Evolutionary conservation across 306 rosid species (phyloP).

Genomic region (Elaeagnus macrophylla): DNA sequence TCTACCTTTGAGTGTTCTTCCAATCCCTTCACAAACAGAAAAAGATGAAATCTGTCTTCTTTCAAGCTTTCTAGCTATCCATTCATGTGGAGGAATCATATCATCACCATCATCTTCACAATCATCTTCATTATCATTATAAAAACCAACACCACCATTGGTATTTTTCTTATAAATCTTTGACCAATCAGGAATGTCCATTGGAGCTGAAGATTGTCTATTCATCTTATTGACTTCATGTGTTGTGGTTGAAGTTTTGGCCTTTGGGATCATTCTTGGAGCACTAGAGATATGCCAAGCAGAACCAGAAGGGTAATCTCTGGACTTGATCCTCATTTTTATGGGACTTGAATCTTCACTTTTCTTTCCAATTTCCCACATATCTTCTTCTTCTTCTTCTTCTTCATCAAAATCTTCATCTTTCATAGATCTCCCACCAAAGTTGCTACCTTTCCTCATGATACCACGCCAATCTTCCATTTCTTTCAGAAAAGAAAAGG

Average conservation of each 20-base stretch:
- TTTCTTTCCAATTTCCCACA: slow-evolving; percentile 37
- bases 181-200: slow-evolving; percentile 81
- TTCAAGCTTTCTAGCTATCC: slow-evolving; percentile 82
- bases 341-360: slow-evolving; percentile 23
- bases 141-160: slow-evolving; percentile 4
- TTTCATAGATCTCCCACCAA: slow-evolving; percentile 23
- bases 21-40: slow-evolving; percentile 85
- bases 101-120: slow-evolving; percentile 32
- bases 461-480: slow-evolving; percentile 49
- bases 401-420: slow-evolving; percentile 59
- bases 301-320: slow-evolving; percentile 11
- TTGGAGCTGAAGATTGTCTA: slow-evolving; percentile 64
- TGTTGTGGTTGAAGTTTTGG: slow-evolving; percentile 11
- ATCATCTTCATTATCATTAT: neutral
- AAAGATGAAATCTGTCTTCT: slow-evolving; percentile 83
- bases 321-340: slow-evolving; percentile 18
- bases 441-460: slow-evolving; percentile 23
- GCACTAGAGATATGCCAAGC: slow-evolving; percentile 37
- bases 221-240: slow-evolving; percentile 19
- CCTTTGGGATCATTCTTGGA: slow-evolving; percentile 49
- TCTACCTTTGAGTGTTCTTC: slow-evolving; percentile 92
- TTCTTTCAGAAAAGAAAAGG: slow-evolving; percentile 22
- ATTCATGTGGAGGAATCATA: slow-evolving; percentile 91
- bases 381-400: too few species aligned
- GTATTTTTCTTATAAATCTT: slow-evolving; percentile 56